Base-by-base conservation (phyloP, 805 yeast genomes). In the Pachysolen tannophilus region DNA sequence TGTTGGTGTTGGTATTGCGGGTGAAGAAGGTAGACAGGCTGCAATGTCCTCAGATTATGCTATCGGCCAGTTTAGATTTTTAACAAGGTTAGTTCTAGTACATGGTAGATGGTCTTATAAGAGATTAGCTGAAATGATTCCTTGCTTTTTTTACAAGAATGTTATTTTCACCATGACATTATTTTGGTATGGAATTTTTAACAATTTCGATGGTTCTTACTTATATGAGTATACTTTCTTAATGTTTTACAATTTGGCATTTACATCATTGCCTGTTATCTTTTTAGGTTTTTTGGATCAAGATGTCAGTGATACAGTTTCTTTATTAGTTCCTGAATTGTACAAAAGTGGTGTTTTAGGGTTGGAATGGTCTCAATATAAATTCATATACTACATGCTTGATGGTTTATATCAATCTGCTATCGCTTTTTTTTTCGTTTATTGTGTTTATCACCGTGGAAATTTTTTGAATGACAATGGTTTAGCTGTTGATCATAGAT, bases 71-170 rank as follows among this genome's bases (percentile, higher is more conserved):
- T 83, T 83, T 56, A 69, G 92, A 49, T 83, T 68, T 48, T 56
- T 83, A 42, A 65, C 80, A 0, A 69, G 83, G 45, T 61, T 83
- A 42, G 58, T 83, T 8, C 56, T 83, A 33, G 83, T 79, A 20
- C 94, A 83, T 56, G 94, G 94, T 21, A 67, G 92, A 57, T 83
- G 94, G 94, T 79, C 87, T 1, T 83, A 83, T 53, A 82, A 79
- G 55, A 66, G 94, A 55, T 64, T 83, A 30, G 71, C 85, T 24
- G 94, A 83, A 58, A 82, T 82, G 88, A 78, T 83, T 46, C 92
- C 92, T 11, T 65, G 75, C 46, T 83, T 83, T 60, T 83, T 83
- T 49, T 83, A 74, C 59, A 83, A 83, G 55, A 83, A 83, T 53
- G 83, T 80, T 36, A 74, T 78, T 42, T 83, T 81, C 63, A 73